These are phyloP conservation scores for Melanomma pulvis-pyrius DNA, from an alignment of 495 filamentous ascomycete genomes.

Conservation along the genomic window DNA sequence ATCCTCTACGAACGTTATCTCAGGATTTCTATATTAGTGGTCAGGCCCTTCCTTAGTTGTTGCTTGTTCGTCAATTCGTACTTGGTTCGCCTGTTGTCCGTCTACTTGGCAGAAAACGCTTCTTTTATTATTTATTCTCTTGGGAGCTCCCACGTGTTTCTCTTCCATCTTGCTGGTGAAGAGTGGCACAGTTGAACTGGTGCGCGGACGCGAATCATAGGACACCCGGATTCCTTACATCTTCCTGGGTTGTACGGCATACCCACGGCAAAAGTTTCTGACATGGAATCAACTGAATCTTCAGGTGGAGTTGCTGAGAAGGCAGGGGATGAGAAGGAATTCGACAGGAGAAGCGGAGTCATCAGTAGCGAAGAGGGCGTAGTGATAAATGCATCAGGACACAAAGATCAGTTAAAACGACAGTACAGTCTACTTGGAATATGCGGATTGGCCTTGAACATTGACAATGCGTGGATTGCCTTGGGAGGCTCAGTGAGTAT, in stretches of 20 bases:
- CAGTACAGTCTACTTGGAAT: slow-evolving; percentile 59
- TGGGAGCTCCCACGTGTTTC: not conserved
- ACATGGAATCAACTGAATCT: not conserved
- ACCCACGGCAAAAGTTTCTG: not conserved
- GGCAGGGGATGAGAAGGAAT: slow-evolving; percentile 11
- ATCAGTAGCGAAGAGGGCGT: slow-evolving; percentile 26
- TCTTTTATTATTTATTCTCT: not conserved
- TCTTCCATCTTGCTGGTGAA: not conserved
- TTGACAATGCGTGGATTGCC: slow-evolving; percentile 61
- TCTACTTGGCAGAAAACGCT: not conserved
- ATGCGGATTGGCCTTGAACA: slow-evolving; percentile 53
- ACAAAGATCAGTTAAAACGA: slow-evolving; percentile 58
- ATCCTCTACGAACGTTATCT: not conserved
- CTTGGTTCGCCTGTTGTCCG: not conserved
- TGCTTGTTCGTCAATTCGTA: not conserved
- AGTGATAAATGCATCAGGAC: slow-evolving; percentile 55
- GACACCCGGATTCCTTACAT: not conserved
- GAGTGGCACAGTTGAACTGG: not conserved
- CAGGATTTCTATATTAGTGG: not conserved
- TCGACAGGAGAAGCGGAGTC: slow-evolving; percentile 15
- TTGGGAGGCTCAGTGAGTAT: slow-evolving; percentile 57
- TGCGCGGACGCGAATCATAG: not conserved
- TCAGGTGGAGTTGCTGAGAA: slow-evolving; percentile 7
- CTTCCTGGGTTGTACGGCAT: not conserved
- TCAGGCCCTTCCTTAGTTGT: not conserved